Conservation (phyloP, 345 rosid genomes). For the Pistacia integerrima region DNA sequence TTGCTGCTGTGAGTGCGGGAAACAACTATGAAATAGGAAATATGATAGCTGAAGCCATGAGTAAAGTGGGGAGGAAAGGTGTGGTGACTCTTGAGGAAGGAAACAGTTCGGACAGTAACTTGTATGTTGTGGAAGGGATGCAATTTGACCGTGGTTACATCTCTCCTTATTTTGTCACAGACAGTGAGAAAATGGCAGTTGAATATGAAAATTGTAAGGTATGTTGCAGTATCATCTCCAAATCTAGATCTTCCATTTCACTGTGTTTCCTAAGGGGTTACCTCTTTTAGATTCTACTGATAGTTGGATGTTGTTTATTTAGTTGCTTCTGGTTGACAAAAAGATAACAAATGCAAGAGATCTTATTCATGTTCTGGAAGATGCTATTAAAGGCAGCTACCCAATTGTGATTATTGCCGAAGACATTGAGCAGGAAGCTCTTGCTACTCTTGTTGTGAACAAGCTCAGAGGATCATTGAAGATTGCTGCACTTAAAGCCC, state of each 20-base stretch:
- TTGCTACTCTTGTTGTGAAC: slow-evolving; percentile 40
- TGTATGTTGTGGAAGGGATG: slow-evolving; percentile 44
- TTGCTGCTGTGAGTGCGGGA: slow-evolving; percentile 45
- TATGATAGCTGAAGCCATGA: slow-evolving; percentile 47
- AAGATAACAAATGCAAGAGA: slow-evolving; percentile 45
- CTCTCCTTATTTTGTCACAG: slow-evolving; percentile 44
- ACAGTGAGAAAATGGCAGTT: slow-evolving; percentile 42
- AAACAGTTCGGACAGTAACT: slow-evolving; percentile 37
- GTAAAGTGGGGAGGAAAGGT: slow-evolving; percentile 42
- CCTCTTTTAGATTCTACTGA: background rate
- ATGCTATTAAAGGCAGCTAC: slow-evolving; percentile 37
- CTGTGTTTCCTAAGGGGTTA: background rate
- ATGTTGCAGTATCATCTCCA: background rate
- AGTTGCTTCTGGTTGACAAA: background rate
- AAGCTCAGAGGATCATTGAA: slow-evolving; percentile 36
- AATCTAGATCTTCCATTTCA: background rate
- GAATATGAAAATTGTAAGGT: slow-evolving; percentile 45
- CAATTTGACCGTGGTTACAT: slow-evolving; percentile 44
- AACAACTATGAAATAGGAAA: slow-evolving; percentile 41
- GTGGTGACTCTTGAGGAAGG: slow-evolving; percentile 45
- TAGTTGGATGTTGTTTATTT: background rate
- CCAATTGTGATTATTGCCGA: slow-evolving; percentile 42
- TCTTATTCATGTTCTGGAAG: slow-evolving; percentile 39
- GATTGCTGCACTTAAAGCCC: slow-evolving; percentile 35
- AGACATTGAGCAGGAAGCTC: slow-evolving; percentile 46